These are phyloP conservation scores for Clavispora asparagi DNA, from an alignment of 805 yeast genomes.

Conservation along the genomic window DNA sequence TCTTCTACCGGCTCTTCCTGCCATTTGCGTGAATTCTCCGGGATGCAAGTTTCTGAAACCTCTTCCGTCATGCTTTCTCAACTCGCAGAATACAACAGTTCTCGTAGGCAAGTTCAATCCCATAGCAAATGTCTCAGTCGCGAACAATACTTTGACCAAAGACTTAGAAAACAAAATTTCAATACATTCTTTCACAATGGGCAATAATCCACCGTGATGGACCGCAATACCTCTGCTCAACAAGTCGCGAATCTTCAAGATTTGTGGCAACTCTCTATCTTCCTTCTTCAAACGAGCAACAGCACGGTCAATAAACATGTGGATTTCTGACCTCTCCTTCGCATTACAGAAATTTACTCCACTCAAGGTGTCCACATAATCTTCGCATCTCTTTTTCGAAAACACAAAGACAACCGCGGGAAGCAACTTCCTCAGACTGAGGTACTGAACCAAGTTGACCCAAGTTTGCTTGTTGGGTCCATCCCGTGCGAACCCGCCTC, in stretches of 20 bases:
- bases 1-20: constrained; percentile 98
- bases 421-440: constrained; percentile 62
- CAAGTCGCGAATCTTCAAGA: constrained; percentile 73
- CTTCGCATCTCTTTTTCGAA: constrained; percentile 90
- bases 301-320: constrained; percentile 88
- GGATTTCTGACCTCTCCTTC: constrained; percentile 85
- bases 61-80: constrained; percentile 87
- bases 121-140: constrained; percentile 99
- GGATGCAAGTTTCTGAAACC: constrained; percentile 78
- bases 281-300: constrained; percentile 83
- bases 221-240: constrained; percentile 90
- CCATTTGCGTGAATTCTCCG: constrained; percentile 98
- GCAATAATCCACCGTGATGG: constrained; percentile 91
- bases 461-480: constrained; percentile 80
- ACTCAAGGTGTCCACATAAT: constrained; percentile 74
- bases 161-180: constrained; percentile 88
- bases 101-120: constrained; percentile 95
- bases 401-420: constrained; percentile 95
- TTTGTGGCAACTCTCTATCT: constrained; percentile 91
- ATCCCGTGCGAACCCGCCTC: constrained; percentile 36
- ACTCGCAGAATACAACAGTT: constrained; percentile 85
- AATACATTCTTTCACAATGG: constrained; percentile 88
- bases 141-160: constrained; percentile 84
- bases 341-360: constrained; percentile 76
- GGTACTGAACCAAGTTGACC: constrained; percentile 63